These are phyloP conservation scores for Psophocarpus tetragonolobus DNA, from an alignment of 306 rosid species.

Conservation along the genomic window DNA sequence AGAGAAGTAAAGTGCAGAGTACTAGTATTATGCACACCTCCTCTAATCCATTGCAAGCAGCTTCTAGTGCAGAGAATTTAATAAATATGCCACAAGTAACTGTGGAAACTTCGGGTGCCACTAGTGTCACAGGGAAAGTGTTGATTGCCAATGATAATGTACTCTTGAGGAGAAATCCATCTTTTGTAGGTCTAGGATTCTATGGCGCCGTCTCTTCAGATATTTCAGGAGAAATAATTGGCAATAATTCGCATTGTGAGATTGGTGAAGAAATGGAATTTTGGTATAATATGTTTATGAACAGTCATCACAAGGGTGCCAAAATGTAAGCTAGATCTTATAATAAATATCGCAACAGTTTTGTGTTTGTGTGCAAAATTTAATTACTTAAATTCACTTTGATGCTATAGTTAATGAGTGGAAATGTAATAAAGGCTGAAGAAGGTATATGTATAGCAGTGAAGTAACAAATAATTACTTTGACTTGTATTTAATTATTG, in stretches of 20 bases:
- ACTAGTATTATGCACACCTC: neutral
- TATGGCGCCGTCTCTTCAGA: neutral
- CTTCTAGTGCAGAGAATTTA: neutral
- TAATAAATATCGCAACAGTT: neutral
- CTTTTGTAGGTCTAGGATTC: neutral
- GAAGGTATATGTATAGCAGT: neutral
- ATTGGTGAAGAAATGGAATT: slow-evolving; percentile 42
- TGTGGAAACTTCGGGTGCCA: neutral
- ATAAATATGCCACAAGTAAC: neutral
- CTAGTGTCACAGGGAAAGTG: neutral
- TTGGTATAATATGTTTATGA: slow-evolving; percentile 42
- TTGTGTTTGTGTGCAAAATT: slow-evolving; percentile 13
- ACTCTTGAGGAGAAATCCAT: neutral
- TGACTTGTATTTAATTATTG: neutral
- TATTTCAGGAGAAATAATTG: slow-evolving; percentile 2
- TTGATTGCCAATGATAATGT: neutral
- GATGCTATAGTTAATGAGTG: neutral
- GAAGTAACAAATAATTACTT: neutral
- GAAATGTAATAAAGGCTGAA: neutral
- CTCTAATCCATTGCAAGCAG: neutral
- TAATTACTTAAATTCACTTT: neutral
- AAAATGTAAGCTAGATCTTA: neutral
- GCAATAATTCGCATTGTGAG: neutral
- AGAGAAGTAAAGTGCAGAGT: slow-evolving; percentile 4
- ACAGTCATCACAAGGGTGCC: slow-evolving; percentile 6